phyloP scores from a whole-genome alignment of 306 rosid species.

The Medicago lupulina region DNA sequence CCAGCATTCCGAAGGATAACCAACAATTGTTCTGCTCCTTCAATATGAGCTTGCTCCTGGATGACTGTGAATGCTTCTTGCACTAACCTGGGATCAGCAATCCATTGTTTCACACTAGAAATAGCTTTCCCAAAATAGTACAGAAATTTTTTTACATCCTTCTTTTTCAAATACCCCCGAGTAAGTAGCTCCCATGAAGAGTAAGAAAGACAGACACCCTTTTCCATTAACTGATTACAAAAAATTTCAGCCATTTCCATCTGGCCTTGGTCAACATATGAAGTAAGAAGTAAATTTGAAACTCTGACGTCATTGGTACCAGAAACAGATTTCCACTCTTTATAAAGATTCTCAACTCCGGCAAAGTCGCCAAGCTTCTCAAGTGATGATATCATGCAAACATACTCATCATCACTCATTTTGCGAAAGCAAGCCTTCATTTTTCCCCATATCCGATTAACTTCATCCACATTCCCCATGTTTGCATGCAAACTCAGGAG shows the following conservation, averaged over 20 bases:
- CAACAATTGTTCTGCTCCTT: conserved; percentile 76
- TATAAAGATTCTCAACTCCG: conserved; percentile 77
- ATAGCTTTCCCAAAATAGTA: conserved; percentile 66
- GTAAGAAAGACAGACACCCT: conserved; percentile 65
- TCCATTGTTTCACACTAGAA: conserved; percentile 78
- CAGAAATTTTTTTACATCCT: conserved; percentile 58
- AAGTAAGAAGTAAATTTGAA: conserved; percentile 76
- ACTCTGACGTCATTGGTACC: conserved; percentile 76
- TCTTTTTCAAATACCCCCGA: conserved; percentile 69
- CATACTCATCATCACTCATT: conserved; percentile 79
- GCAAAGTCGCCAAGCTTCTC: conserved; percentile 70
- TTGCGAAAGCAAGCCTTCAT: conserved; percentile 67
- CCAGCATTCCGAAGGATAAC: conserved; percentile 63
- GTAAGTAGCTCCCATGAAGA: conserved; percentile 90
- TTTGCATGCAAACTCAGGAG: conserved; percentile 81
- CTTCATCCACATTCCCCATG: conserved; percentile 77
- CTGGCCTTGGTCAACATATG: conserved; percentile 68
- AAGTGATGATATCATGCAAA: conserved; percentile 85
- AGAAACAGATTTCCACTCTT: conserved; percentile 79
- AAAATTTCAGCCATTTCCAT: conserved; percentile 73
- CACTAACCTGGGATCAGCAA: conserved; percentile 57
- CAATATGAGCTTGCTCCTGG: conserved; percentile 62
- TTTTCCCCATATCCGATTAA: conserved; percentile 73
- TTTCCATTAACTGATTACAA: conserved; percentile 52
- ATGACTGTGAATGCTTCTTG: conserved; percentile 61